Conservation (phyloP, 352 stramenopile genomes). For the Lagenidium giganteum region DNA sequence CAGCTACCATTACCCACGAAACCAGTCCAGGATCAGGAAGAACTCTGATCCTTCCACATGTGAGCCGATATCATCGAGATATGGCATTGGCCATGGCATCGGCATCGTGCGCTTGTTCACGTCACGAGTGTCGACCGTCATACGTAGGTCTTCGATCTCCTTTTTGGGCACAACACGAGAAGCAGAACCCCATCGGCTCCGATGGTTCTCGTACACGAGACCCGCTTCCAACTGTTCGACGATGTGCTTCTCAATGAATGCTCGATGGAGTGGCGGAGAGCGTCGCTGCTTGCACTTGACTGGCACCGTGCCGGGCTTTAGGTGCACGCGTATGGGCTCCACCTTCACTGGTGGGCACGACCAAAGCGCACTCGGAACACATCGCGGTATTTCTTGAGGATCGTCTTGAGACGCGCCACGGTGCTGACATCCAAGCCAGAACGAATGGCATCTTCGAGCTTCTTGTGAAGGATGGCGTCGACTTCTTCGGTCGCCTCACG, state of each 20-base stretch:
- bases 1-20: constrained; percentile 13
- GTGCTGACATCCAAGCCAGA: no score
- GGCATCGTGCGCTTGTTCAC: constrained; percentile 10
- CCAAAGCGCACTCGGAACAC: neutral
- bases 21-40: constrained; percentile 10
- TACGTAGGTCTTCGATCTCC: constrained; percentile 1
- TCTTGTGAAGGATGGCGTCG: no score
- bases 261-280: neutral
- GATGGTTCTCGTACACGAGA: neutral
- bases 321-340: neutral
- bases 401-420: no score
- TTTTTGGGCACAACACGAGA: neutral
- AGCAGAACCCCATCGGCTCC: neutral
- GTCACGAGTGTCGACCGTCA: constrained; percentile 2
- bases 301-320: neutral
- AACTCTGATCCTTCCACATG: constrained; percentile 1
- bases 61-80: constrained; percentile 6
- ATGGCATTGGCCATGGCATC: constrained; percentile 17
- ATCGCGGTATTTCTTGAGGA: no score
- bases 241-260: neutral
- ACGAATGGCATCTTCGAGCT: no score
- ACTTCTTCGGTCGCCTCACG: no score
- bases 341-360: neutral
- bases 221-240: neutral
- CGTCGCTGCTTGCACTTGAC: neutral